Percentiles rank a stretch among this genome's conserved stretches.
These are phyloP conservation scores for Termitomyces sp. DNA, from an alignment of 768 basidiomycete species.

Conservation along the genomic window DNA sequence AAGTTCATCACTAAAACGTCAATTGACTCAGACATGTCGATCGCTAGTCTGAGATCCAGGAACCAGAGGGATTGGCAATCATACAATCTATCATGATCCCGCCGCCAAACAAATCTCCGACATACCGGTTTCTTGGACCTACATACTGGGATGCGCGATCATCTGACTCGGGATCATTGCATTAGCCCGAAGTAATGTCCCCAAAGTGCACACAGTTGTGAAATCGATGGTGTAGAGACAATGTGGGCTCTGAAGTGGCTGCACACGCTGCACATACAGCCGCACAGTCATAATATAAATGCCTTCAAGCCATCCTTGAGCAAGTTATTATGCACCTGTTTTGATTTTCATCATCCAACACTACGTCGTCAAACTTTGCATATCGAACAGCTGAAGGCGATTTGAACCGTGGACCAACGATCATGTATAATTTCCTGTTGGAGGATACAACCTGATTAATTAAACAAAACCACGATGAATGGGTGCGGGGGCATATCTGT, in stretches of 20 bases:
- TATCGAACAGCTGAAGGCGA: neutral
- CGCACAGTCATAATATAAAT: neutral
- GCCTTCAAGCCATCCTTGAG: neutral
- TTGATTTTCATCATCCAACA: neutral
- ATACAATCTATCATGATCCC: conserved; percentile 6
- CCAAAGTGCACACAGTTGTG: neutral
- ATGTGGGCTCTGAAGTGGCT: too few relatives aligned
- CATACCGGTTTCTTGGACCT: conserved; percentile 3
- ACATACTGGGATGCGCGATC: conserved; percentile 9
- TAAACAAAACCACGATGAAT: neutral
- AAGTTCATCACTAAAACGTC: conserved; percentile 7
- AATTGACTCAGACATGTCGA: conserved; percentile 6
- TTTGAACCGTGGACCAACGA: neutral
- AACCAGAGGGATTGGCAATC: conserved; percentile 14
- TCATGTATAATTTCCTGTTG: neutral
- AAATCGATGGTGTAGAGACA: neutral
- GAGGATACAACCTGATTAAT: conserved; percentile 10
- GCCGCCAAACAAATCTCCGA: conserved; percentile 6
- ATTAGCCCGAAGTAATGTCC: neutral
- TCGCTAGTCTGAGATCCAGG: conserved; percentile 11
- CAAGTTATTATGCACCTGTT: neutral
- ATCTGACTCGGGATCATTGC: conserved; percentile 13
- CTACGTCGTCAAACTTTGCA: neutral
- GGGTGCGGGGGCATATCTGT: conserved; percentile 4
- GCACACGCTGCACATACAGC: too few relatives aligned